Base-by-base conservation (phyloP, 345 rosid species). In the Bruguiera sexangula region DNA sequence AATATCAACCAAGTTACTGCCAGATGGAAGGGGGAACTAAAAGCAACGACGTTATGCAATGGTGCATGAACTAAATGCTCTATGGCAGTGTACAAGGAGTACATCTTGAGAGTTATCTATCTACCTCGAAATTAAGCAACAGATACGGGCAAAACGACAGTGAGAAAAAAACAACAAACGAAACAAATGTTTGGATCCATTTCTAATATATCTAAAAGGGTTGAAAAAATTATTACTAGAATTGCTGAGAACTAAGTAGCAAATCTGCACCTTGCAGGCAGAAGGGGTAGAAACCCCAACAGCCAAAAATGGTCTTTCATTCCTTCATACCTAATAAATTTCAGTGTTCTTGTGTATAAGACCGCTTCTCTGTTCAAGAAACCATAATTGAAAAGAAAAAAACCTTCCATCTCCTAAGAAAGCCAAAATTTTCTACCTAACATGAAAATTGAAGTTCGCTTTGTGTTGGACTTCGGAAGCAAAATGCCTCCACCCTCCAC, bases 381-480 rank as follows among this genome's bases (percentile, higher is more conserved):
- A 75, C 81, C 79, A 77, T 71, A 55, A 66, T 37, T 13, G 50
- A 73, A n/a, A n/a, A 39, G 16, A 39, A 39, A 39, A 39, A 11
- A 10, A 39, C 11, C 11, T 10, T 16, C 46, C 11, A 9, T 8
- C 74, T 62, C 73, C 81, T 77, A 78, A 60, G 31, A 43, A 77
- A 77, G 78, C 75, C 85, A 84, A 82, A 88, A 78, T 71, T 81
- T 83, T 78, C 85, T 83, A 80, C 67, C 69, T 82, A 72, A 15
- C 1, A 11, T 3, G 22, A 56, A 24, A 5, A 24, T 24, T 24
- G 60, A 56, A 24, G 30, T 15, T 15, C 13, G 50, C 18, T 11
- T 43, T 43, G 18, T 43, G 50, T 43, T 43, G 3, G 48, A 34
- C 37, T 34, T 8, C 8, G 37, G 37, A 34, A 39, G 2, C 13